Base-by-base conservation (phyloP, 129 eudicot genomes). In the Helianthus tuberosus region DNA sequence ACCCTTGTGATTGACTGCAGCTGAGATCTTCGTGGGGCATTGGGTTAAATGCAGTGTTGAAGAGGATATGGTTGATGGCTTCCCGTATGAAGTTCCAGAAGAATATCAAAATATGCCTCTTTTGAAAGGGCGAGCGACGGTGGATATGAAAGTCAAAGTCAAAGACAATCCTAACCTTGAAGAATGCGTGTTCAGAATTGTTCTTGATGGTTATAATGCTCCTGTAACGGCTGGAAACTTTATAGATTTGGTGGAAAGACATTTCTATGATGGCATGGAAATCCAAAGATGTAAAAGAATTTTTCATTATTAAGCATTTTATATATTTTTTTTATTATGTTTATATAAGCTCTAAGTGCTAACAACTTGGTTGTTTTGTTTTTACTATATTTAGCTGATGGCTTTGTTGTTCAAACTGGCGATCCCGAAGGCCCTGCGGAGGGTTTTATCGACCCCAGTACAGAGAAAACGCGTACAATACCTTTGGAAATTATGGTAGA, bases 1-100 rank as follows among this genome's bases (percentile, higher is more conserved):
- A 77, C 82, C 87, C 88, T 89, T 90, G 88, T 90, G 80, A 91
- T 94, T 91, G 88, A 91, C 96, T 91, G 99, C 99, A 94, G 99
- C 98, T 92, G 98, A 92, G 97, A 89, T 89, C 97, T 91, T 91
- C 97, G 78, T 91, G 92, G 96, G 96, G 97, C 96, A 88, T 89
- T 93, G 93, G 91, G 72, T 93, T 93, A 90, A 91, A 91, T 88
- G 97, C 99, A 94, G 99, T 86, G 96, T 94, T 88, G 99, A 94
- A 94, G 99, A 94, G 89, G 97, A 94, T 66, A 94, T 94, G 99
- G 94, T 94, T 48, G 97, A 85, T 74, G 97, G 91, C 82, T 94
- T 94, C 81, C 99, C 97, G 7, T 94, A 85, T 52, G 99, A 94
- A 64, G 88, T 94, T 53, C 99, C 99, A 16, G 96, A 94, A 84